Conservation (phyloP, 176 grass and related monocot species). For the Paspalum vaginatum region DNA sequence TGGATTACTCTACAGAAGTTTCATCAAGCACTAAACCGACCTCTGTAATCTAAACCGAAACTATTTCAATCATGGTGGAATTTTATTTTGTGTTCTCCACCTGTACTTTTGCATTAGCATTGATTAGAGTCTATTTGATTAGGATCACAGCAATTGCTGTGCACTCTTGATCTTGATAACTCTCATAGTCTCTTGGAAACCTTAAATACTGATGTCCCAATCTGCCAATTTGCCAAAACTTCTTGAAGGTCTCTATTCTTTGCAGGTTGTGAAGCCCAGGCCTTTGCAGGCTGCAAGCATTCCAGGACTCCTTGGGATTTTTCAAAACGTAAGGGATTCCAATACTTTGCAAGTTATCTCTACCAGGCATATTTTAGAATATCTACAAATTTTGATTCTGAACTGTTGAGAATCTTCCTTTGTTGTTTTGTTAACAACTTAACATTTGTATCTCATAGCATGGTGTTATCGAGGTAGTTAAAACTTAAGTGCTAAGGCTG, state of each 20-base stretch:
- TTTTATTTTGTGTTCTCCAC: background rate
- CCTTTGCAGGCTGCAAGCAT: constrained; percentile 95
- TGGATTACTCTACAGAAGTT: background rate
- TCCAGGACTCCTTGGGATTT: constrained; percentile 91
- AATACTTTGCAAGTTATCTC: background rate
- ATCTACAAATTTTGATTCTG: constrained; percentile 9
- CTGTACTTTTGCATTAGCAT: background rate
- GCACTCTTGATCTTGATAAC: constrained; percentile 6
- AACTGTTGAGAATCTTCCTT: constrained; percentile 2
- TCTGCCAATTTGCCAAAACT: background rate
- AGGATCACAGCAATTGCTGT: background rate
- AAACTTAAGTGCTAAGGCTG: background rate
- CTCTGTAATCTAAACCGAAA: background rate
- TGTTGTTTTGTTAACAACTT: background rate
- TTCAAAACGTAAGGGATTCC: constrained; percentile 76
- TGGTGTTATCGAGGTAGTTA: background rate
- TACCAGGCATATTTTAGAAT: background rate
- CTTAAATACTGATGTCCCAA: background rate
- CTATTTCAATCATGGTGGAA: background rate
- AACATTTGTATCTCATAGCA: background rate
- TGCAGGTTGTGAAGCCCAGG: constrained; percentile 86
- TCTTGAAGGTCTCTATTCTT: constrained; percentile 35
- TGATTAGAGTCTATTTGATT: background rate
- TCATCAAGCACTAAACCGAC: no score
- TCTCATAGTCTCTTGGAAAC: background rate